phyloP scores from a whole-genome alignment of 306 rosid species.

The Dalbergia cultrata region DNA sequence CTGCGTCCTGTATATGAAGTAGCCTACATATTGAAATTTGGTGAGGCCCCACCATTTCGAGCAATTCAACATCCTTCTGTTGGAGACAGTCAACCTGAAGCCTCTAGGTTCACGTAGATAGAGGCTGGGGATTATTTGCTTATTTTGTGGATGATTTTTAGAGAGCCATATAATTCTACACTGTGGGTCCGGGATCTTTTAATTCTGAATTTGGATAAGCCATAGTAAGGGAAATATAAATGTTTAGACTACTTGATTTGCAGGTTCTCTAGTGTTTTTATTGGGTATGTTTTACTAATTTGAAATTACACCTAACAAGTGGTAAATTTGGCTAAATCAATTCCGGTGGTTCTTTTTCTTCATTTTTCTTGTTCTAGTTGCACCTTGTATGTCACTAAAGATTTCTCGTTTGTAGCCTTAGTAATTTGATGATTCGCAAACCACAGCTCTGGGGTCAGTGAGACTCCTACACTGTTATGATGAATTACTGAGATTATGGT shows the following conservation, averaged over 20 bases:
- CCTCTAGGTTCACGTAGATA: constrained; percentile 23
- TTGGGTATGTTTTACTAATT: neutral
- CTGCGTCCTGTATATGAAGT: constrained; percentile 69
- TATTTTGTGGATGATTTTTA: constrained; percentile 3
- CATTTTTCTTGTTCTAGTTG: neutral
- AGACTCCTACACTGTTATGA: constrained; percentile 2
- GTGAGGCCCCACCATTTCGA: constrained; percentile 66
- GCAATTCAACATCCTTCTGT: constrained; percentile 18
- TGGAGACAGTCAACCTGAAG: constrained; percentile 33
- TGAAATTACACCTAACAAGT: neutral
- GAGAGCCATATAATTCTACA: neutral
- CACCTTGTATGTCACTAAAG: neutral
- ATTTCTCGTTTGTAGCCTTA: neutral
- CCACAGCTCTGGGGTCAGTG: neutral
- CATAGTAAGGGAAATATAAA: neutral
- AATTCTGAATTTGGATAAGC: neutral
- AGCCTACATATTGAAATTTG: constrained; percentile 73
- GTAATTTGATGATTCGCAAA: neutral
- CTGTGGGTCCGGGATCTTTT: neutral
- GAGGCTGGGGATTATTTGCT: constrained; percentile 3
- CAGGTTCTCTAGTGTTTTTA: neutral
- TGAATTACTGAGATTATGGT: neutral
- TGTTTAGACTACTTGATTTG: neutral
- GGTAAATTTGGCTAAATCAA: neutral
- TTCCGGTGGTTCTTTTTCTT: neutral